Conservation (phyloP, 768 basidiomycete genomes). For the Kwoniella dendrophila region DNA sequence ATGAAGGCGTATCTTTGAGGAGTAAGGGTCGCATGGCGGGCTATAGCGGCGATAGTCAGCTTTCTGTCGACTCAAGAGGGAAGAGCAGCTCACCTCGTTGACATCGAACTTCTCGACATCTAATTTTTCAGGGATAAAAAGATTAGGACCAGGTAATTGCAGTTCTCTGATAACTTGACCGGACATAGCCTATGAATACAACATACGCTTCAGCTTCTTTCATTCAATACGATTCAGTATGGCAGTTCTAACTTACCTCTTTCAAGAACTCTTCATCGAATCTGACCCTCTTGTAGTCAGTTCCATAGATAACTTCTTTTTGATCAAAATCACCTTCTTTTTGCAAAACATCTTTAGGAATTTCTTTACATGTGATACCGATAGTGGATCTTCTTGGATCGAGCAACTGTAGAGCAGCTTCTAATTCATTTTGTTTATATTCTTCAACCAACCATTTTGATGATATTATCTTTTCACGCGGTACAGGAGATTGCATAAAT, state of each 20-base stretch:
- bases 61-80: not conserved
- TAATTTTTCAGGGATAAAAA: constrained; percentile 85
- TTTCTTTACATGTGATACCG: constrained; percentile 76
- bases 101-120: constrained; percentile 77
- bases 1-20: constrained; percentile 70
- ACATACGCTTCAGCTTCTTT: constrained; percentile 8
- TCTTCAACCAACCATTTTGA: constrained; percentile 72
- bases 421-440: constrained; percentile 64
- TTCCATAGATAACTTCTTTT: constrained; percentile 90
- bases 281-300: constrained; percentile 70
- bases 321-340: constrained; percentile 57
- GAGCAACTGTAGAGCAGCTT: constrained; percentile 67
- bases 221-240: not conserved
- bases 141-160: constrained; percentile 78
- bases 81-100: constrained; percentile 60
- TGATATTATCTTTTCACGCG: constrained; percentile 72
- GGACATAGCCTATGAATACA: constrained; percentile 63
- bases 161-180: constrained; percentile 64
- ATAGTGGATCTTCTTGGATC: constrained; percentile 68
- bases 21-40: constrained; percentile 68
- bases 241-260: constrained; percentile 47
- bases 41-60: constrained; percentile 57
- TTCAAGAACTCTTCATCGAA: constrained; percentile 64
- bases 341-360: constrained; percentile 61
- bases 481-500: constrained; percentile 76